Percentiles rank a stretch among this genome's conserved stretches.
Conservation (phyloP, 345 rosid species). For the Conringia planisiliqua region DNA sequence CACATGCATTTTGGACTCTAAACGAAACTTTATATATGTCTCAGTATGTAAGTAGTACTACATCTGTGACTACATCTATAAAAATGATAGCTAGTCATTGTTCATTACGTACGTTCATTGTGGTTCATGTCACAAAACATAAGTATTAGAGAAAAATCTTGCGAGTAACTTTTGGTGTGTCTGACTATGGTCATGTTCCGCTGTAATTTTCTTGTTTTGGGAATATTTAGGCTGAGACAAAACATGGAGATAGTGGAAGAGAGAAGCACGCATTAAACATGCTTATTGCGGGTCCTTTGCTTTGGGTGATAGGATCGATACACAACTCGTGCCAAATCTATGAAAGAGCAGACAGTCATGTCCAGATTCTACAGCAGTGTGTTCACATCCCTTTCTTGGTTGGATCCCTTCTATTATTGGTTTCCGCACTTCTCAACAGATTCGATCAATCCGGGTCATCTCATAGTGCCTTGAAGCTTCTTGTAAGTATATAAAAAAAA, state of each 20-base stretch:
- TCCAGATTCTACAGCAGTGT: slow-evolving; percentile 67
- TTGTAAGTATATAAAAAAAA: slow-evolving; percentile 40
- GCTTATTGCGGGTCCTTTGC: slow-evolving; percentile 66
- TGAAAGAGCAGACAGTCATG: slow-evolving; percentile 80
- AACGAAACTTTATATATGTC: not conserved
- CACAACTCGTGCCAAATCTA: slow-evolving; percentile 88
- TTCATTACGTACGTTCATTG: not conserved
- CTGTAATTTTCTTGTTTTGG: not conserved
- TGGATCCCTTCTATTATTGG: slow-evolving; percentile 59
- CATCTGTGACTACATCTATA: not conserved
- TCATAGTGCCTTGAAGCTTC: slow-evolving; percentile 46
- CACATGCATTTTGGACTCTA: not conserved
- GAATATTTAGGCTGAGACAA: slow-evolving; percentile 50
- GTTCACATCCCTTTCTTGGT: slow-evolving; percentile 69
- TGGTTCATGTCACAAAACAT: not conserved
- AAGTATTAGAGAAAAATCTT: not conserved
- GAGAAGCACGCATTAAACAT: slow-evolving; percentile 60
- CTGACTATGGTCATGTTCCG: not conserved
- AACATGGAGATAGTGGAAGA: slow-evolving; percentile 38
- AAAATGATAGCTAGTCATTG: not conserved
- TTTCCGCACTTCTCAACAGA: slow-evolving; percentile 58
- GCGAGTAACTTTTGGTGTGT: not conserved
- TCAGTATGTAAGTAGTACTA: not conserved
- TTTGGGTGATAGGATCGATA: slow-evolving; percentile 80
- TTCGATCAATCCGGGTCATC: slow-evolving; percentile 40